Evolutionary conservation across 83 land plant species (phyloP).

Genomic region (Thuja plicata): DNA sequence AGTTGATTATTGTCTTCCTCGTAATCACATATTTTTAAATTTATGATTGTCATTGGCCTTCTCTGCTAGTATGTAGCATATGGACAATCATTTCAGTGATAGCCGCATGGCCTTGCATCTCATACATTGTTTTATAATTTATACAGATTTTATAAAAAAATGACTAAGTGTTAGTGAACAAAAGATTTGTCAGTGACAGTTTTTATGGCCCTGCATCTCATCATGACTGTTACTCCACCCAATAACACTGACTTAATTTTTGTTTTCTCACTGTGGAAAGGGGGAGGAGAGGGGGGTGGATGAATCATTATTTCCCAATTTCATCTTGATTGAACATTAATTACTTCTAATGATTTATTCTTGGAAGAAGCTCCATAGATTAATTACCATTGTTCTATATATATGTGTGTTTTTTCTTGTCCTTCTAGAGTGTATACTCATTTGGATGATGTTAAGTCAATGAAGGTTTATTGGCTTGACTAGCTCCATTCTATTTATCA

Average conservation of each 20-base stretch:
- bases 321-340: too few species aligned
- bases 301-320: too few species aligned
- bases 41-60: neutral
- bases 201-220: too few species aligned
- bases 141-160: neutral
- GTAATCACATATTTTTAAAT: neutral
- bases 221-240: too few species aligned
- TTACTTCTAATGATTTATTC: too few species aligned
- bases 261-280: too few species aligned
- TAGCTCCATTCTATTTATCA: neutral
- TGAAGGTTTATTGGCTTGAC: neutral
- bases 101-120: neutral
- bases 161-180: neutral
- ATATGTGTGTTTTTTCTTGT: neutral
- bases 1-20: neutral
- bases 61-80: neutral
- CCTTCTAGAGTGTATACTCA: neutral
- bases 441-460: too few species aligned
- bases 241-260: too few species aligned
- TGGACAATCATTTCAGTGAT: neutral
- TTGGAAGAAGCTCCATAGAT: too few species aligned
- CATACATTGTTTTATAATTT: neutral
- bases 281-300: too few species aligned
- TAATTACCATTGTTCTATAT: too few species aligned
- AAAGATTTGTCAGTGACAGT: neutral